Evolutionary conservation across 345 rosid genomes (phyloP), one percentile per base, ranked within the genome.

Genomic region (Gossypium ekmanianum): DNA sequence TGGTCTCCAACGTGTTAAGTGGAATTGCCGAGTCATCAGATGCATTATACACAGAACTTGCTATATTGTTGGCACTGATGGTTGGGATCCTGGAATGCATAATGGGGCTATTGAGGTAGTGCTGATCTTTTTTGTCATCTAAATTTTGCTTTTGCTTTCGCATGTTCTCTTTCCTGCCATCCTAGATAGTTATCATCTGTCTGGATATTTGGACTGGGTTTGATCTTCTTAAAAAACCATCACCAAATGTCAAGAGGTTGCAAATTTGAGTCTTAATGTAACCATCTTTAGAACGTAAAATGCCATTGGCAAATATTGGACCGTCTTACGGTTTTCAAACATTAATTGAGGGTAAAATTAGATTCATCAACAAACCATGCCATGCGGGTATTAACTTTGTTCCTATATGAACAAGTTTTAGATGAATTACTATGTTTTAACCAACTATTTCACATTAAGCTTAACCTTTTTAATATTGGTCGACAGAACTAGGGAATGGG

Each of bases 21-120:
- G 91, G 81, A 73, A 87, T 92, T 69, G 92, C 79, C 75, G 92
- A 88, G 78, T 77, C 97, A 20, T 86, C 90, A 27, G 91, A 84
- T 79, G 88, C 85, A 61, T 80, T 89, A 61, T 91, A 96, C 84
- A 89, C 95, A 12, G 97, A 96, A 71, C 97, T 93, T 52, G 98
- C 99, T 9, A 93, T 96, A 76, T 71, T 96, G 80, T 84, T 96
- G 80, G 96, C 98, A 48, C 81, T 96, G 73, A 87, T 96, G 91
- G 98, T 96, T 79, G 99, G 99, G 71, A 81, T 96, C 74, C 77
- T 90, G 78, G 98, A 96, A 82, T 92, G 97, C 78, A 82, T 90
- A 47, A 88, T 96, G 99, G 99, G 95, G 10, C 86, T 93, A n/a
- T 79, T 96, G 75, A 96, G 99, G 99, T 96, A 86, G 14, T 44